A percentile compares a stretch with the other conserved stretches of the same genome.
Conservation (phyloP, 2,329 filamentous ascomycete genomes). For the Ophiostoma sp. region DNA sequence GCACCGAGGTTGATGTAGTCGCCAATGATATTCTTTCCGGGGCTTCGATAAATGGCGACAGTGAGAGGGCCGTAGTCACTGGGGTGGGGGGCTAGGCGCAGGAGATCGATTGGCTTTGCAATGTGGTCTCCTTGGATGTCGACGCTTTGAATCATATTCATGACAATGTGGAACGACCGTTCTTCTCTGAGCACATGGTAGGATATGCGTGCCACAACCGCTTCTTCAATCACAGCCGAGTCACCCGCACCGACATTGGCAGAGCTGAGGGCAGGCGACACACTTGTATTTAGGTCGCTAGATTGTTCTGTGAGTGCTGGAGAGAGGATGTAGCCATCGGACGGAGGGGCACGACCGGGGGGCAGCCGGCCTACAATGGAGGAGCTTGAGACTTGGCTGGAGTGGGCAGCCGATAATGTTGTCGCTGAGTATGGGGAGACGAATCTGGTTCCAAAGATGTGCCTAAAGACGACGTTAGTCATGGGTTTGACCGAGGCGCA, state of each 20-base stretch:
- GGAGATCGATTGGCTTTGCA: constrained; percentile 71
- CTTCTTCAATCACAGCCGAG: constrained; percentile 53
- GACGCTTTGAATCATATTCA: constrained; percentile 61
- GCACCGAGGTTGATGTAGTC: constrained; percentile 73
- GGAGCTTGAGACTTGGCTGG: constrained; percentile 41
- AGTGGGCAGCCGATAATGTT: constrained; percentile 28
- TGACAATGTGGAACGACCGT: constrained; percentile 77
- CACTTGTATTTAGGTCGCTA: constrained; percentile 36
- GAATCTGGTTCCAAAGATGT: constrained; percentile 59
- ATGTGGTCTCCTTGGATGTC: constrained; percentile 73
- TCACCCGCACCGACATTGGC: constrained; percentile 38
- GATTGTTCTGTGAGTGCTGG: constrained; percentile 37
- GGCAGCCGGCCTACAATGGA: constrained; percentile 40
- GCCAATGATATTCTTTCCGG: constrained; percentile 66
- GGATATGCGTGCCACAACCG: constrained; percentile 76
- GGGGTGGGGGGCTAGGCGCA: constrained; percentile 62
- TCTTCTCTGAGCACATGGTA: constrained; percentile 78
- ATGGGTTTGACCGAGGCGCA: background rate
- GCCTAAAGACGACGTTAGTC: constrained; percentile 39
- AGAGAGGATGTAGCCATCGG: constrained; percentile 35
- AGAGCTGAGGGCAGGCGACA: constrained; percentile 33
- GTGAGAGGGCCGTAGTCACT: constrained; percentile 67
- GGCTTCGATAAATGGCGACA: constrained; percentile 74
- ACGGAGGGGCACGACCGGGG: constrained; percentile 41
- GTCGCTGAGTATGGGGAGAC: constrained; percentile 47